These are phyloP conservation scores for Ormosia semicastrata DNA, from an alignment of 306 rosid species.

Conservation along the genomic window DNA sequence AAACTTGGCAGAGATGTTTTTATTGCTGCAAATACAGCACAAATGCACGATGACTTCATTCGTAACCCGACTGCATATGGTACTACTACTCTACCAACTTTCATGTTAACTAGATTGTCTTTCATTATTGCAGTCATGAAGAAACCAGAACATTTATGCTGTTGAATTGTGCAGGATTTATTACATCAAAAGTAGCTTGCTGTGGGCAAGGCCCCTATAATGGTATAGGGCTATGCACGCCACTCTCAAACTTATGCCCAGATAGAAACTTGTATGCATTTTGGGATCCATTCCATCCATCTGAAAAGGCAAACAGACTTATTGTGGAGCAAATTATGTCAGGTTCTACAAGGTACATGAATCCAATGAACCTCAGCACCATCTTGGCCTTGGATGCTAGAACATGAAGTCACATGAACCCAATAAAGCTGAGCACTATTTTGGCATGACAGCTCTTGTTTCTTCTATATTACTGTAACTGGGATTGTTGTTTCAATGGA, in stretches of 20 bases:
- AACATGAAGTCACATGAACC: neutral
- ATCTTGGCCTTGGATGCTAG: conserved; percentile 50
- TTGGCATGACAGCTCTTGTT: neutral
- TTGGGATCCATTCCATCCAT: conserved; percentile 78
- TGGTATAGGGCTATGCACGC: conserved; percentile 62
- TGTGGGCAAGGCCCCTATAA: conserved; percentile 90
- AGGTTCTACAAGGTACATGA: conserved; percentile 52
- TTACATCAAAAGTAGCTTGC: conserved; percentile 57
- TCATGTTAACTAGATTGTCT: neutral
- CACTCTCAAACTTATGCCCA: conserved; percentile 54
- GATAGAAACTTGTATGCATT: conserved; percentile 50
- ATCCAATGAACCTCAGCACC: conserved; percentile 72
- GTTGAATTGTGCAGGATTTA: conserved; percentile 46
- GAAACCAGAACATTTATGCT: neutral
- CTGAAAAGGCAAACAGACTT: conserved; percentile 61
- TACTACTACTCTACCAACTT: conserved; percentile 11
- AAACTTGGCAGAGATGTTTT: conserved; percentile 44
- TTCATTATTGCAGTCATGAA: too few relatives aligned
- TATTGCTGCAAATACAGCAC: conserved; percentile 51
- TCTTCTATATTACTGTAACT: neutral
- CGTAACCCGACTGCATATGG: conserved; percentile 56
- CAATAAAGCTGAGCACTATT: neutral
- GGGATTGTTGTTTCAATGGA: too few relatives aligned
- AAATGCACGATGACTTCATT: conserved; percentile 56
- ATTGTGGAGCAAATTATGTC: conserved; percentile 54